Evolutionary conservation across 345 rosid genomes (phyloP).

Genomic region (Lumnitzera littorea): DNA sequence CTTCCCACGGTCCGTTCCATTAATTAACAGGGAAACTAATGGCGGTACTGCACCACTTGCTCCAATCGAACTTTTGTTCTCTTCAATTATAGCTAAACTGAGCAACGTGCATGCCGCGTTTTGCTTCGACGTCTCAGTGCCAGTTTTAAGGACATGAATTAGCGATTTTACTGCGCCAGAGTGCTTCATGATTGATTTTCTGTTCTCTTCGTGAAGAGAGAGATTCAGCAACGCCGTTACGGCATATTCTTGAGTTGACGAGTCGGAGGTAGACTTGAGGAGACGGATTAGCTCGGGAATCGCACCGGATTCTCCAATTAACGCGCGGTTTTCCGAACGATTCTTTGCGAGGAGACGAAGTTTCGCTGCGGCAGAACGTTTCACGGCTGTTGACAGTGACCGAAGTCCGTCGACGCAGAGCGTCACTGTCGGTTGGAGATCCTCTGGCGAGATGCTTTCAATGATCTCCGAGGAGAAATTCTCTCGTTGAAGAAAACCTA

Average conservation of each 20-base stretch:
- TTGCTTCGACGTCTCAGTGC: slow-evolving; percentile 92
- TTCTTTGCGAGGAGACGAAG: slow-evolving; percentile 96
- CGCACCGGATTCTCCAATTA: slow-evolving; percentile 94
- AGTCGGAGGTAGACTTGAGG: slow-evolving; percentile 62
- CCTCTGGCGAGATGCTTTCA: slow-evolving; percentile 85
- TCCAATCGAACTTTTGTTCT: slow-evolving; percentile 82
- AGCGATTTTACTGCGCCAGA: slow-evolving; percentile 86
- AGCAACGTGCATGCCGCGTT: slow-evolving; percentile 95
- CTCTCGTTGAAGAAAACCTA: slow-evolving; percentile 67
- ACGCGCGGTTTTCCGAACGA: slow-evolving; percentile 84
- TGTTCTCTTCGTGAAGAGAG: slow-evolving; percentile 83
- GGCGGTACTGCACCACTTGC: slow-evolving; percentile 78
- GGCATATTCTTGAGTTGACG: slow-evolving; percentile 83
- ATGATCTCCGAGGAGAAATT: slow-evolving; percentile 77
- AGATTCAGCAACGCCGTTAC: slow-evolving; percentile 92
- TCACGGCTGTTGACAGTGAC: slow-evolving; percentile 39
- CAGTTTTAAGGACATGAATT: slow-evolving; percentile 86
- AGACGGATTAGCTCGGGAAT: slow-evolving; percentile 80
- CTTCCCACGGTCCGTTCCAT: slow-evolving; percentile 90
- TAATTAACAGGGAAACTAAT: slow-evolving; percentile 63
- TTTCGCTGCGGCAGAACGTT: slow-evolving; percentile 81
- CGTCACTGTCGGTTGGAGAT: slow-evolving; percentile 86
- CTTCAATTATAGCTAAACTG: slow-evolving; percentile 84
- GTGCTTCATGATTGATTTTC: slow-evolving; percentile 57
- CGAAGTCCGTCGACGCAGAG: slow-evolving; percentile 69